Evolutionary conservation across 345 rosid species (phyloP).

Genomic region (Camelina sativa): DNA sequence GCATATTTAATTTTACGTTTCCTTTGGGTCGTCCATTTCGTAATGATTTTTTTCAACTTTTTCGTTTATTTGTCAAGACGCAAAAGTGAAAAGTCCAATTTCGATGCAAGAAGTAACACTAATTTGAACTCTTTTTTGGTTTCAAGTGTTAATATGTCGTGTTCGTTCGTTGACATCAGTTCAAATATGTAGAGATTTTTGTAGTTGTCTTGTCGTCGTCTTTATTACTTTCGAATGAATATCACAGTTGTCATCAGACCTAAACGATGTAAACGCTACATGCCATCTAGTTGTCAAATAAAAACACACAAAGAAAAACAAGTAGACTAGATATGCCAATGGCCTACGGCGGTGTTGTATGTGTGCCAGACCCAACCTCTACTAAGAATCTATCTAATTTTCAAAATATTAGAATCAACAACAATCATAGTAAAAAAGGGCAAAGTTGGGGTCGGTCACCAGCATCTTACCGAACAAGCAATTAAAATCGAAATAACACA

Average conservation of each 20-base stretch:
- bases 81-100: conserved; percentile 24
- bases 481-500: not conserved
- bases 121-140: conserved; percentile 38
- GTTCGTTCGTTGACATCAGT: not conserved
- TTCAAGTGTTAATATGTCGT: conserved; percentile 11
- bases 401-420: too few species aligned
- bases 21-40: not conserved
- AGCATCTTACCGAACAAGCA: not conserved
- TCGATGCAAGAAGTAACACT: not conserved
- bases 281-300: conserved; percentile 1
- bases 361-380: too few species aligned
- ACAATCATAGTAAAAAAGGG: too few species aligned
- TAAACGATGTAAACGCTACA: not conserved
- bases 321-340: not conserved
- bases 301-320: not conserved
- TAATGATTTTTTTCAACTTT: not conserved
- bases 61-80: not conserved
- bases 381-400: too few species aligned
- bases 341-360: too few species aligned
- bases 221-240: not conserved
- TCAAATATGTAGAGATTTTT: conserved; percentile 9
- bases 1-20: conserved; percentile 7
- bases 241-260: not conserved
- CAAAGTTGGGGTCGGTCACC: too few species aligned
- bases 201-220: not conserved